A percentile compares a stretch with the other conserved stretches of the same genome.
Conservation (phyloP, 352 stramenopile species). For the Pythium coloratum region DNA sequence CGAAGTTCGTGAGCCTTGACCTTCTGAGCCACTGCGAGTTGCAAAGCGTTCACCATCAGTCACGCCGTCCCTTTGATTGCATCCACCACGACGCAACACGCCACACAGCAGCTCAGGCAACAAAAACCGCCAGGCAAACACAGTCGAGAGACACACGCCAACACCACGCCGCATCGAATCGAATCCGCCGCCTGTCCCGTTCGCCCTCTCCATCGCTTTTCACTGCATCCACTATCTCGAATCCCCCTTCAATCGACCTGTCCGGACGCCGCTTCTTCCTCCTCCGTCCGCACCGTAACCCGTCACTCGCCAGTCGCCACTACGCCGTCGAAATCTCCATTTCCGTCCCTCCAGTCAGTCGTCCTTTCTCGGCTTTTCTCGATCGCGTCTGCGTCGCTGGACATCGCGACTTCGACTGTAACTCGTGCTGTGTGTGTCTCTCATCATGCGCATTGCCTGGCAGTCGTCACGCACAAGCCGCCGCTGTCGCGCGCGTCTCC, state of each 20-base stretch:
- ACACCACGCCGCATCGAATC: background rate
- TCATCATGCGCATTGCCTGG: background rate
- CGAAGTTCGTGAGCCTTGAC: slow-evolving; percentile 99
- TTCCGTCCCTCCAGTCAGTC: background rate
- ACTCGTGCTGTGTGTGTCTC: background rate
- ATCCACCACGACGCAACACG: background rate
- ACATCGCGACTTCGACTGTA: background rate
- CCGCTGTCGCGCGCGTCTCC: background rate
- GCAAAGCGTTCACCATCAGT: slow-evolving; percentile 26
- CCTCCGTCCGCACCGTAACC: too few relatives aligned
- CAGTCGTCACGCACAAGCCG: background rate
- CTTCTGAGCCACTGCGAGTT: slow-evolving; percentile 44
- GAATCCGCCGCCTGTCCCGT: background rate
- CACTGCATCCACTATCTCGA: background rate
- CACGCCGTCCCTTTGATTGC: background rate
- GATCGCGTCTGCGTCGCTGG: background rate
- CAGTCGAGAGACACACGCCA: background rate
- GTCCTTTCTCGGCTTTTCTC: background rate
- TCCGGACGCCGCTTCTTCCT: background rate
- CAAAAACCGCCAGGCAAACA: background rate
- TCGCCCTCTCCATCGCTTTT: background rate
- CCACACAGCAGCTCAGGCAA: background rate
- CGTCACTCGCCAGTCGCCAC: background rate
- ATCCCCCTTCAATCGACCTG: background rate
- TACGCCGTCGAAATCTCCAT: background rate